Conservation (phyloP, 306 rosid species). For the Medicago lupulina region DNA sequence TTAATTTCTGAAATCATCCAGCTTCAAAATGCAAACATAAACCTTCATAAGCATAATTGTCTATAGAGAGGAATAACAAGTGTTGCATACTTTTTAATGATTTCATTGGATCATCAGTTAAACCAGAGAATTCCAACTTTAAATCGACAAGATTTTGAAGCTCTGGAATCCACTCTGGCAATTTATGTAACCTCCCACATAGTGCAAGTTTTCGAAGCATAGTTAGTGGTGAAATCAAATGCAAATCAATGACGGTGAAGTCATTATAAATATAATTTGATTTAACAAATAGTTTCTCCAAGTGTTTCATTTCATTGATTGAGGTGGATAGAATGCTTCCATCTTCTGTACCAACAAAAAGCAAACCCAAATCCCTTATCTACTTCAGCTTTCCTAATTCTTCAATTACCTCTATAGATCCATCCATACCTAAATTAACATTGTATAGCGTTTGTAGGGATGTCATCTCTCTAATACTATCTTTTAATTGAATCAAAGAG, state of each 20-base stretch:
- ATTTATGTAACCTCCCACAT: too few relatives aligned
- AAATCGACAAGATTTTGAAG: neutral
- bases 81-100: neutral
- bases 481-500: neutral
- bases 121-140: neutral
- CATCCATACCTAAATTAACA: neutral
- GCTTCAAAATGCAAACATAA: neutral
- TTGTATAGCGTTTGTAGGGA: neutral
- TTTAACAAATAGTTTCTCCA: neutral
- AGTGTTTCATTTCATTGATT: constrained; percentile 1
- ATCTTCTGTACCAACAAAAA: neutral
- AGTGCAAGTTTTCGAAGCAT: too few relatives aligned
- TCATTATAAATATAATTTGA: too few relatives aligned
- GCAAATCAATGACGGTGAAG: too few relatives aligned
- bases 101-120: neutral
- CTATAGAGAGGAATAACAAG: too few relatives aligned
- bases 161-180: too few relatives aligned
- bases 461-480: neutral
- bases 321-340: neutral
- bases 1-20: constrained; percentile 9
- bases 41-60: accelerated
- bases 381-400: neutral
- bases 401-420: neutral
- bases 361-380: neutral
- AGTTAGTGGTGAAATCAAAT: too few relatives aligned